Evolutionary conservation across 345 rosid genomes (phyloP), one percentile per base, ranked within the genome.

Genomic region (Noccaea caerulescens): DNA sequence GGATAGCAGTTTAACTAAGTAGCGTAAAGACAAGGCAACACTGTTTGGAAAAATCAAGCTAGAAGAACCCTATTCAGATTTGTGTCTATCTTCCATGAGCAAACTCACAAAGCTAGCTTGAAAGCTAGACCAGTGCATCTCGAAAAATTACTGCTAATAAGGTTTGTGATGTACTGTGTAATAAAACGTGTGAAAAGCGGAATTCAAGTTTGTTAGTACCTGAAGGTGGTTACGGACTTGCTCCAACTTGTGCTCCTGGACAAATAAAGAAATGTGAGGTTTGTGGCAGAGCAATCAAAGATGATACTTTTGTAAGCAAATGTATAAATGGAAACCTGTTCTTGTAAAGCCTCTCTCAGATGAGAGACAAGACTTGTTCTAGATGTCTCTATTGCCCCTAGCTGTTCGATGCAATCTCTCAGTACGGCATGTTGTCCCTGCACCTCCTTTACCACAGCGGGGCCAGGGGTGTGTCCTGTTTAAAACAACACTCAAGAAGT

Each of bases 271-370:
- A 49, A 13, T 7, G 72, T 63, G 57, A 72, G 61, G 10, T 47
- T 53, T 73, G 72, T 68, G 66, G 76, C 66, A 63, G 57, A 23
- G 66, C 37, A 50, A 62, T 10, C 8, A 55, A 63, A 53, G 34
- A 59, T 16, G 55, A 58, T 57, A 11, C 3, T 32, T 39, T 10
- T 10, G 58, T n/a, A 58, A 18, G 34, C 23, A 68, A 55, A 46
- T 33, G 42, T 72, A 57, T 27, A 66, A 49, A 63, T 32, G 58
- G 63, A 11, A 75, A 93, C 98, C 97, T 93, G 92, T 75, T 91
- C 98, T 56, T 86, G 93, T 60, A 94, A 83, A 73, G 91, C 92
- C 51, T 92, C 97, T 76, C 83, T 88, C 68, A 94, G 80, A 66
- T 76, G 77, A 70, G 86, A 77, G 71, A 91, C 84, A 10, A 94